Evolutionary conservation across 495 filamentous ascomycete species (phyloP), one percentile per base, ranked within the genome.

Genomic region (Aspergillus carlsbadensis): DNA sequence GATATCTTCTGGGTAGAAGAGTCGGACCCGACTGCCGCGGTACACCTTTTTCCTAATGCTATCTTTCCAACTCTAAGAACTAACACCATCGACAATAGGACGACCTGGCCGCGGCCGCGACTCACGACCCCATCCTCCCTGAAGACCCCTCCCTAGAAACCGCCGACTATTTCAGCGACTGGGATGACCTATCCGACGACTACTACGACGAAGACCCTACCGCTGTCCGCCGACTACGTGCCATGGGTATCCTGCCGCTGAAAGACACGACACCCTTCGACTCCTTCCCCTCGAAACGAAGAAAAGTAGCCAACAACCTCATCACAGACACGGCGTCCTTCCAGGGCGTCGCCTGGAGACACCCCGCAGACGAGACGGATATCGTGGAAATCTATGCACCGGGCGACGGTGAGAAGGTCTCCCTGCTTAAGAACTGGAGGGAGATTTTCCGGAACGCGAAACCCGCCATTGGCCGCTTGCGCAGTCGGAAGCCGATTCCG

Each of bases 341-440:
- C 55, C 68, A 73, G 53, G 63, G 70, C 8, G 70, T 77, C 11
- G 63, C 78, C 11, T 78, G 75, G 75, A 73, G 68, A 57, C 64
- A 58, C 3, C 53, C 67, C 2, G 49, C 40, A 0, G 59, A 74
- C 26, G 66, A 65, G 34, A 59, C 68, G 10, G 55, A 70, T n/a
- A 34, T 65, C 1, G 54, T 70, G 1, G 61, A 70, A 17, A 52
- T 77, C 7, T 67, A 78, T 42, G 70, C 72, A 17, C 75, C 70
- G 0, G 72, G 73, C 17, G 63, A 66, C 6, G 66, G 67, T 11
- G 72, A 76, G 15, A 69, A 71, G 58, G 77, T 82, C 5, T 67
- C 79, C 2, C 50, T 82, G 35, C 62, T 82, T 39, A 70, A 75
- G 52, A 73, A 81, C 59, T 82, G 79, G 79, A 66, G 77, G n/a